A percentile compares a stretch with the other conserved stretches of the same genome.
Evolutionary conservation across 2,329 filamentous ascomycete species (phyloP).

Genomic region (Phialophora expanda): DNA sequence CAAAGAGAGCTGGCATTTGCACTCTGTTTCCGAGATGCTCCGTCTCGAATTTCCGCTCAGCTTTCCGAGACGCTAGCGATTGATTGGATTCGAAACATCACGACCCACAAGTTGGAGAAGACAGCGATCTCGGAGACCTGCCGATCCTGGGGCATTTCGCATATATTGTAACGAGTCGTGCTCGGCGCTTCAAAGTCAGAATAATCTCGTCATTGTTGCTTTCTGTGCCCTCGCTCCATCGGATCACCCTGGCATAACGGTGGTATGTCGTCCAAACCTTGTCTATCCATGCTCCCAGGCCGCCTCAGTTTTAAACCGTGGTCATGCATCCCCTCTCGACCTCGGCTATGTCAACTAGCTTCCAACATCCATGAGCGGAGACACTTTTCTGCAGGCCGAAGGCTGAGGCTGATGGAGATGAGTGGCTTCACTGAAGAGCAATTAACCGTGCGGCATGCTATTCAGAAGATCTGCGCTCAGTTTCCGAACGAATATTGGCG

Average conservation of each 20-base stretch:
- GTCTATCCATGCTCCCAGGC: slow-evolving; percentile 9
- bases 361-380: slow-evolving; percentile 11
- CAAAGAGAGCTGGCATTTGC: not conserved
- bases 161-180: not conserved
- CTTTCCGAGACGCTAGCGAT: slow-evolving; percentile 23
- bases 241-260: not conserved
- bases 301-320: slow-evolving; percentile 6
- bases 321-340: slow-evolving; percentile 14
- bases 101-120: slow-evolving; percentile 21
- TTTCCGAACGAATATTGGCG: slow-evolving; percentile 81
- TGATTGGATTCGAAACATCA: not conserved
- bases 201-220: not conserved
- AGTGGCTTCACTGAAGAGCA: slow-evolving; percentile 75
- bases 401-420: slow-evolving; percentile 66
- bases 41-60: slow-evolving; percentile 20
- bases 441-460: slow-evolving; percentile 71
- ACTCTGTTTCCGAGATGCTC: slow-evolving; percentile 25
- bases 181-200: not conserved
- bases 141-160: slow-evolving; percentile 1
- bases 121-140: slow-evolving; percentile 32
- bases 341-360: slow-evolving; percentile 26
- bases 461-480: slow-evolving; percentile 69
- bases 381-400: slow-evolving; percentile 26
- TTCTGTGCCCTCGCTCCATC: not conserved
- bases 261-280: slow-evolving; percentile 20